Evolutionary conservation across 768 basidiomycete genomes (phyloP), one percentile per base, ranked within the genome.

Genomic region (Serendipita sp.): DNA sequence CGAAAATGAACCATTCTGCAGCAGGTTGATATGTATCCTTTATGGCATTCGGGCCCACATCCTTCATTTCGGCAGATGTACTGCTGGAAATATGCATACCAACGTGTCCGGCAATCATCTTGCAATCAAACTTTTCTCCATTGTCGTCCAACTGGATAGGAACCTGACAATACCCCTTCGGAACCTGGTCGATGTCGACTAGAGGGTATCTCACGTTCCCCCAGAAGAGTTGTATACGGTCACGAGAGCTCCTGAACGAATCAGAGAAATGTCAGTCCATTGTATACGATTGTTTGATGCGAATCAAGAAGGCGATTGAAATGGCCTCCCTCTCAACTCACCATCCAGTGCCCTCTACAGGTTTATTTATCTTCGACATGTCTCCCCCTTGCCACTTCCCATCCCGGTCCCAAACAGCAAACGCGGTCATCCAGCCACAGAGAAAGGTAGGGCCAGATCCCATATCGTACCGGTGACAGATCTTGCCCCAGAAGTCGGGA

Each of bases 371-470:
- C 13, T 24, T 9, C 26, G 48, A 14, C 9, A 51, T 11, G 22
- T 51, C 26, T 9, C 48, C 48, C 61, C 73, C 74, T 31, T 70
- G 67, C 71, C 74, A 74, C 45, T 67, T 48, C 13, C 75, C 73
- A 1, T 65, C 66, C 20, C 67, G 66, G 60, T 70, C 66, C 70
- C 66, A 72, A 43, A 70, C 71, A 44, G 72, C 74, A 56, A 77
- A 77, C 17, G 72, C 72, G n/a, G 71, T 72, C 53, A 76, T 72
- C 75, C 75, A 76, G 0, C 75, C 77, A 2, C 72, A 72, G 22
- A 77, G 62, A 65, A 65, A 72, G 13, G 67, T 64, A 1, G 70
- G 66, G 1, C 72, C 74, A 17, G 70, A 71, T 11, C 67, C 72
- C 4, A 31, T 61, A 16, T 42, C 16, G 9, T 72, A 66, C 38